Evolutionary conservation across 2,329 filamentous ascomycete species (phyloP), one percentile per base, ranked within the genome.

Genomic region (Bisporella sp.): DNA sequence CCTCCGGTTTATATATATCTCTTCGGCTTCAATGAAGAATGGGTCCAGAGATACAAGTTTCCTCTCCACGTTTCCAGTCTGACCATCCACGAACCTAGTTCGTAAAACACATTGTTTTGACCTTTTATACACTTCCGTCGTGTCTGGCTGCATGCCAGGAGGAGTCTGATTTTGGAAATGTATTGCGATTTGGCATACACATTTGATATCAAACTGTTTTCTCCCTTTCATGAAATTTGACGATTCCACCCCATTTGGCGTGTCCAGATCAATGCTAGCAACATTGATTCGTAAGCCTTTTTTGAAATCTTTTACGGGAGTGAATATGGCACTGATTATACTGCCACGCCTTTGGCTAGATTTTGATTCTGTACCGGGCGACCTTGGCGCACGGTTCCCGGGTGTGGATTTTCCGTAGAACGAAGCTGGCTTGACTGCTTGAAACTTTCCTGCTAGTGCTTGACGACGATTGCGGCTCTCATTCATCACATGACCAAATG

Each of bases 261-360:
- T 45, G 11, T 52, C 51, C 21, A 29, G 43, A 9, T 39, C 31
- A 31, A 64, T 59, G 9, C 49, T 50, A 9, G 46, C 11, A 32
- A 62, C 37, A 28, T 58, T 54, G n/a, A 64, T 52, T 6, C 54
- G 56, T 42, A 64, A 48, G 9, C 56, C 48, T 35, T 52, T 53
- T 5, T 51, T 41, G 28, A 64, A 62, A 30, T 57, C 40, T 4
- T 21, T 21, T 21, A 53, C 39, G 5, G 55, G 53, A 0, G 5
- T 43, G 21, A 21, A 21, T 21, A 21, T 21, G 21, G 21, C 3
- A 21, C 21, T 21, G 21, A 21, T 21, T 21, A 21, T 21, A 21
- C 21, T 21, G 21, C 21, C 21, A 21, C 21, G 21, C 21, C 21
- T 21, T 21, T 21, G 21, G 21, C 21, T 21, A 3, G 21, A 21